Conservation (phyloP, 495 filamentous ascomycete species). For the Cercophora samala region DNA sequence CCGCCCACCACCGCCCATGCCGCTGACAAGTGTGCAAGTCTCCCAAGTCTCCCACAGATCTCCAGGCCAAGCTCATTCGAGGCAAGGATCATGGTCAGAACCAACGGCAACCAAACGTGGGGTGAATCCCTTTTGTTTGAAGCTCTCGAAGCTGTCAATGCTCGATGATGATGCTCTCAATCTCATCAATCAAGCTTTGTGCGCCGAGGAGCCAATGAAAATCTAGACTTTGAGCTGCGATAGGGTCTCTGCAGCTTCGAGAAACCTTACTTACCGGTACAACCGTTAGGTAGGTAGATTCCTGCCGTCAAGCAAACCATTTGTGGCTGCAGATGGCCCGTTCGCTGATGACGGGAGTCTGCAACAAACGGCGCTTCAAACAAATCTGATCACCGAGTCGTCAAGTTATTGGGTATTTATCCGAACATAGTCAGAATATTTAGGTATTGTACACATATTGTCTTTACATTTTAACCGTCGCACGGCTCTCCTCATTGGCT, state of each 20-base stretch:
- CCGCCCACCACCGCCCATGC: constrained; percentile 4
- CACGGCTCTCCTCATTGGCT: background rate
- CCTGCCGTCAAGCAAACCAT: background rate
- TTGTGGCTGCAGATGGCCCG: background rate
- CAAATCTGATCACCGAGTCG: background rate
- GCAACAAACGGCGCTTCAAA: background rate
- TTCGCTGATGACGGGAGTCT: background rate
- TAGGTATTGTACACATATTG: background rate
- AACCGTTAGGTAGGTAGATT: no score
- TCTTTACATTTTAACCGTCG: background rate
- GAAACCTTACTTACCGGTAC: background rate
- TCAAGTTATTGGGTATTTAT: background rate
- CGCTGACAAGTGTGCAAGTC: background rate
- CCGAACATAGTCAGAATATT: background rate
- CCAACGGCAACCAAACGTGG: background rate
- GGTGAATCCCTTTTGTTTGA: background rate
- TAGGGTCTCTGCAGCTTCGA: background rate
- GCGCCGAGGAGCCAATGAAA: background rate
- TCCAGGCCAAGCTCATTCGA: constrained; percentile 6
- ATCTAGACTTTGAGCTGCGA: background rate
- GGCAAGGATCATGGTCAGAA: constrained; percentile 2
- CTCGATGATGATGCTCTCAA: no score
- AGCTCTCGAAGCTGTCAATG: background rate
- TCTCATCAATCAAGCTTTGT: background rate
- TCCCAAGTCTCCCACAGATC: background rate